Evolutionary conservation across 2,329 filamentous ascomycete species (phyloP), one percentile per base, ranked within the genome.

Genomic region (Alternaria angustiovoidea): DNA sequence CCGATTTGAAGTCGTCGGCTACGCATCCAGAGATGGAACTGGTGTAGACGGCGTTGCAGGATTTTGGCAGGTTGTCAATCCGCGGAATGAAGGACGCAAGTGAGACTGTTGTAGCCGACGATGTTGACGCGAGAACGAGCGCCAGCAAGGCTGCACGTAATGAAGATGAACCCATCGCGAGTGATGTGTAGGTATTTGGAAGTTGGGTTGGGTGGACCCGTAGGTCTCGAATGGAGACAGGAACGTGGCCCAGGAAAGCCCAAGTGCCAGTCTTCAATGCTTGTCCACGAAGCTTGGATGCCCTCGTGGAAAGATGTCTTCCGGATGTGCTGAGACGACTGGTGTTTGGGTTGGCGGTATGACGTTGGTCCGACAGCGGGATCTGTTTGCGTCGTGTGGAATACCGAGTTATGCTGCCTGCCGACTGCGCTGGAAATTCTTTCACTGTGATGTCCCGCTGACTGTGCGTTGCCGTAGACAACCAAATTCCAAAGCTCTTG

Each of bases 81-180:
- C 76, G 75, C 20, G 81, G 81, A 2, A 75, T 76, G 68, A 84
- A 84, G 68, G 81, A 80, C 28, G 77, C 70, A 38, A 84, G 80
- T 22, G 78, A 77, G 41, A 82, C 58, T 34, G 36, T 79, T n/a
- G 80, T 62, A 42, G 71, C 66, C 26, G 67, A 53, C 12, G 68
- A 63, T 26, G 71, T 56, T 47, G 57, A 64, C 43, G 64, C 62
- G 54, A 71, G 56, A 32, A 68, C 54, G 24, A 78, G 66, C 48
- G 55, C 62, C 48, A 71, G 44, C 44, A 73, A 62, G 44, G 68
- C 57, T 57, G 59, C 34, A 34, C 65, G 63, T 38, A 66, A 49
- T 48, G 65, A 63, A 39, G 62, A 34, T 51, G 47, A 42, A 49
- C 61, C 64, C 74, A 76, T 77, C 14, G 61, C 69, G 65, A 59